Evolutionary conservation across 2,329 filamentous ascomycete species (phyloP), one percentile per base, ranked within the genome.

Genomic region (Ophiostoma ips): DNA sequence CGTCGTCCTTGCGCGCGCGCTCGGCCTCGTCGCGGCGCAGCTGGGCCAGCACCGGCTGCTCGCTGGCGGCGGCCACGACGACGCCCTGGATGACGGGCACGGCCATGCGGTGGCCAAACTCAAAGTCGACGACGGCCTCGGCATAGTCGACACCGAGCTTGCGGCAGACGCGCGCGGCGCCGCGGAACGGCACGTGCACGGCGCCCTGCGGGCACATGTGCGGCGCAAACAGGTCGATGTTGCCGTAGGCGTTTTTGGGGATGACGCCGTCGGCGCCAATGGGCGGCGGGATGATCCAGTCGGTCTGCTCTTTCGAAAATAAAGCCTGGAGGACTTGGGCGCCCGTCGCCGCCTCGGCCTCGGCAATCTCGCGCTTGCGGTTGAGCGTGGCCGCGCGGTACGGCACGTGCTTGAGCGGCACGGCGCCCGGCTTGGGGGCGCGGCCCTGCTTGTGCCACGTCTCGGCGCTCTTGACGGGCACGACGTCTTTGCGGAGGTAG

Each of bases 371-470:
- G 46, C 89, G 79, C 58, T 88, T 85, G 19, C 92, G 77, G 48
- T 88, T 87, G 3, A 85, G 76, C 0, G 92, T 98, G 3, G 95
- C 90, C 15, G 88, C 92, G 38, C 92, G 84, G 62, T 92, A 88
- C 0, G 90, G 87, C 0, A 95, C 92, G 38, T 77, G 75, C 63
- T 98, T 98, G 53, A 95, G 67, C 0, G 92, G 86, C 46, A 79
- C 68, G 56, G 84, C 80, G 3, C 85, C 87, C 0, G 71, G 61
- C 24, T 77, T 74, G 3, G 92, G 80, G 24, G 81, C 83, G 11
- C 90, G 78, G 0, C 92, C 92, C 69, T 95, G 90, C 63, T 95
- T 95, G 63, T 96, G 92, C 92, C 92, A 98, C 1, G 87, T 95
- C 63, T 98, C 92, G 1, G 85, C 84, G 28, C 87, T 94, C 64